Base-by-base conservation (phyloP, 352 stramenopile genomes). In the Phytophthora ramorum region DNA sequence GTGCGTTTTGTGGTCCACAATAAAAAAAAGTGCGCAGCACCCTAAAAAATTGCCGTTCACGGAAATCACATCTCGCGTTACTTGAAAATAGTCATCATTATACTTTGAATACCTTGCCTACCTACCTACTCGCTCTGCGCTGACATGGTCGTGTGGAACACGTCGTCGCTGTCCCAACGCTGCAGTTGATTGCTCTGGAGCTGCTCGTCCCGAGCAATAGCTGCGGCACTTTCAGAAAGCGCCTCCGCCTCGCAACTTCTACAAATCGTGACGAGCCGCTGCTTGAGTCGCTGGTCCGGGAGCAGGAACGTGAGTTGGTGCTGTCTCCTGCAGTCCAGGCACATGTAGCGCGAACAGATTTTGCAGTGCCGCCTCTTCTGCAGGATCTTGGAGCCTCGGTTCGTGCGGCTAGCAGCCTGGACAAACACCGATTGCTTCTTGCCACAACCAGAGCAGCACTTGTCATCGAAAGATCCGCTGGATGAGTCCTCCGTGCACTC, bases 331-430 rank as follows among this genome's bases (percentile, higher is more conserved):
- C 79, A 89, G 30, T 74, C 47, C 14, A 80, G 62, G 28, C 79
- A 89, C 54, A 89, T 68, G 16, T 81, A 70, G 6, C 65, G 68
- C 20, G 28, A 68, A 44, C 79, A 89, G 4, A 89, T 69, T 45
- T 73, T 73, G 53, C 79, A 86, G 37, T 63, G 55, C 13, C 56
- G 47, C 19, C 59, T 68, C 41, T 67, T 68, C 28, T 75, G 50
- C 10, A 75, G 17, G 10, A 66, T 58, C 28, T 69, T 72, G 14
- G 61, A 30, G n/a, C 60, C 70, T 0, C 19, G 70, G 14, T 47
- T 69, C 16, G 47, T 73, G 20, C 45, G 56, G 3, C 43, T 69
- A 9, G 56, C 70, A 20, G 70, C 60, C 40, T 70, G 52, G 4
- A 75, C 38, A 22, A 78, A 63, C 1, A 61, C 34, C 13, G 65